Evolutionary conservation across 352 stramenopile species (phyloP).

Genomic region (Pythium rhizo-oryzae): DNA sequence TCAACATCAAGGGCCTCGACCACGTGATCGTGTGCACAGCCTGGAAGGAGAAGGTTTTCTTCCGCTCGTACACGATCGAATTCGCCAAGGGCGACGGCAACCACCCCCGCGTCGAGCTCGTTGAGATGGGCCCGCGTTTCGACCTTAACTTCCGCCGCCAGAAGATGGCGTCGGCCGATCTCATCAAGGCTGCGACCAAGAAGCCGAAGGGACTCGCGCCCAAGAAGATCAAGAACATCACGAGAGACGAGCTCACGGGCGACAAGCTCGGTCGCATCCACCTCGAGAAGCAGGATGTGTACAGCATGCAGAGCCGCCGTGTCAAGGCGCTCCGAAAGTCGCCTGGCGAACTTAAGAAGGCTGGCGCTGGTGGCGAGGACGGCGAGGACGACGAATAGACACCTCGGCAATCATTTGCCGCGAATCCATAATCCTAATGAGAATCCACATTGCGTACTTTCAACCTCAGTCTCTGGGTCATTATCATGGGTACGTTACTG

Average conservation of each 20-base stretch:
- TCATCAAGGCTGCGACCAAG: constrained; percentile 96
- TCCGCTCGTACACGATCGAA: constrained; percentile 96
- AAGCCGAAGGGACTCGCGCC: constrained; percentile 90
- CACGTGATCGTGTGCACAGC: constrained; percentile 98
- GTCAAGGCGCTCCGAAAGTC: constrained; percentile 94
- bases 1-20: constrained; percentile 97
- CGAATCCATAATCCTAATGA: constrained; percentile 30
- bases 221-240: constrained; percentile 99
- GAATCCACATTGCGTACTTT: constrained; percentile 28
- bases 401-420: background rate
- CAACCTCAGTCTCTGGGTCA: constrained; percentile 2
- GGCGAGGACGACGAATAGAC: constrained; percentile 45
- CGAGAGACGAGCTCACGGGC: constrained; percentile 96
- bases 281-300: constrained; percentile 97
- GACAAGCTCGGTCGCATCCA: constrained; percentile 98
- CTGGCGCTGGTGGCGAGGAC: constrained; percentile 33
- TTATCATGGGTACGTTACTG: too few species aligned
- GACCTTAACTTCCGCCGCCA: constrained; percentile 93
- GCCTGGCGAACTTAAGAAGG: constrained; percentile 78
- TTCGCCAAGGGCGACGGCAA: constrained; percentile 91
- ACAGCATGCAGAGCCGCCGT: constrained; percentile 95
- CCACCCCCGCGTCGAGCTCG: constrained; percentile 86
- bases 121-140: constrained; percentile 91
- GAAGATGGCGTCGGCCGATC: constrained; percentile 94
- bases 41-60: constrained; percentile 92